Conservation (phyloP, 306 rosid species). For the Lotus japonicus region DNA sequence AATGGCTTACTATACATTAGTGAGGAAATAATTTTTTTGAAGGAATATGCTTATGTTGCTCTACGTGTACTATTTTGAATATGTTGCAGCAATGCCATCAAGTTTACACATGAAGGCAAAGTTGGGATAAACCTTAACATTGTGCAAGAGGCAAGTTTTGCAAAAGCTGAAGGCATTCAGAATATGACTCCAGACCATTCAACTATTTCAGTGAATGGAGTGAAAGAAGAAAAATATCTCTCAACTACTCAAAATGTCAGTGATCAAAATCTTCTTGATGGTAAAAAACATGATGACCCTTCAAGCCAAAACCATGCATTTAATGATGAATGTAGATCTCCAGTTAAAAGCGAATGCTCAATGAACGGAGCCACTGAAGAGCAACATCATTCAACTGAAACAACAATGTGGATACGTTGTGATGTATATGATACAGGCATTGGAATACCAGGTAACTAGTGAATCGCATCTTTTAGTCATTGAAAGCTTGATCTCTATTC, state of each 20-base stretch:
- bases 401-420: slow-evolving; percentile 67
- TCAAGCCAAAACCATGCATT: slow-evolving; percentile 27
- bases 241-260: slow-evolving; percentile 26
- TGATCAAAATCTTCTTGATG: slow-evolving; percentile 24
- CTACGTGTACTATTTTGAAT: not conserved
- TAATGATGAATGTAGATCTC: slow-evolving; percentile 38
- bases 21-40: too few relatives aligned
- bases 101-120: slow-evolving; percentile 86
- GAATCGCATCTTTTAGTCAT: not conserved
- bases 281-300: slow-evolving; percentile 25
- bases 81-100: slow-evolving; percentile 73
- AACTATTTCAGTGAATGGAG: slow-evolving; percentile 25
- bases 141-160: slow-evolving; percentile 40
- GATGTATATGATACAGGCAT: slow-evolving; percentile 90
- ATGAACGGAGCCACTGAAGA: slow-evolving; percentile 41
- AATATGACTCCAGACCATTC: slow-evolving; percentile 23
- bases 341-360: slow-evolving; percentile 38
- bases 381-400: slow-evolving; percentile 33
- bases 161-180: slow-evolving; percentile 32
- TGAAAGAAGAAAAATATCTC: slow-evolving; percentile 38
- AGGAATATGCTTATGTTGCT: not conserved
- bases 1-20: too few relatives aligned
- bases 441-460: slow-evolving; percentile 71
- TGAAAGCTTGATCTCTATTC: not conserved
- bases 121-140: slow-evolving; percentile 65